A percentile compares a stretch with the other conserved stretches of the same genome.
Evolutionary conservation across 805 yeast genomes (phyloP).

Genomic region (Candida quercuum): DNA sequence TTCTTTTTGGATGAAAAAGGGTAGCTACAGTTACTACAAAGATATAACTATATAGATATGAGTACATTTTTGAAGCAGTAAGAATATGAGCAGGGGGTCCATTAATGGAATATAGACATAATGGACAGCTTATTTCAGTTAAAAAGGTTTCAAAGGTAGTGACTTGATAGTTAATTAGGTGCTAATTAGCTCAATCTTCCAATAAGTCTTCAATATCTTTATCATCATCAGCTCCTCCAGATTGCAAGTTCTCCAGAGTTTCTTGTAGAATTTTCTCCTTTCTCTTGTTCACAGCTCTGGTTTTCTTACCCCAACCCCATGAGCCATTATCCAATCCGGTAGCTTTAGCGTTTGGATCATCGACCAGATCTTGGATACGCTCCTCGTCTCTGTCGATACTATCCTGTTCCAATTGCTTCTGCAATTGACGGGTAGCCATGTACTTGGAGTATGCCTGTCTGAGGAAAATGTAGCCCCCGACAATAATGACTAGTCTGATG

Average conservation of each 20-base stretch:
- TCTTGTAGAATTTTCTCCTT: slow-evolving; percentile 52
- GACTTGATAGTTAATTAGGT: too few relatives aligned
- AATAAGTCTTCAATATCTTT: slow-evolving; percentile 65
- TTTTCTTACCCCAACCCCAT: slow-evolving; percentile 81
- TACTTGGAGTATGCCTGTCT: slow-evolving; percentile 53
- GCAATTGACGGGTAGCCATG: slow-evolving; percentile 53
- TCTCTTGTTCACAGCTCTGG: slow-evolving; percentile 53
- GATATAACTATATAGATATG: background rate
- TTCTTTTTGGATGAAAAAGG: background rate
- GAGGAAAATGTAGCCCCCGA: slow-evolving; percentile 59
- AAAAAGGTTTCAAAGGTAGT: too few relatives aligned
- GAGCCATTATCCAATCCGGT: slow-evolving; percentile 32
- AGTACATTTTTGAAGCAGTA: too few relatives aligned
- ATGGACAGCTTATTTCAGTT: too few relatives aligned
- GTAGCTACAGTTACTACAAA: background rate
- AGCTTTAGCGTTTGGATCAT: slow-evolving; percentile 32
- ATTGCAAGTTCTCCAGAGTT: slow-evolving; percentile 37
- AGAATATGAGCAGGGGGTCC: too few relatives aligned
- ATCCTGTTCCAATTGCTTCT: slow-evolving; percentile 39
- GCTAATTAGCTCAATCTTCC: slow-evolving; percentile 35
- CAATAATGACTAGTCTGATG: slow-evolving; percentile 41
- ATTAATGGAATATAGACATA: too few relatives aligned
- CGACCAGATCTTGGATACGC: slow-evolving; percentile 22
- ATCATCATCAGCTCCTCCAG: slow-evolving; percentile 47
- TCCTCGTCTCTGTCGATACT: slow-evolving; percentile 14